Evolutionary conservation across 2,329 filamentous ascomycete genomes (phyloP), one percentile per base, ranked within the genome.

Genomic region (Talaromyces marneffei): DNA sequence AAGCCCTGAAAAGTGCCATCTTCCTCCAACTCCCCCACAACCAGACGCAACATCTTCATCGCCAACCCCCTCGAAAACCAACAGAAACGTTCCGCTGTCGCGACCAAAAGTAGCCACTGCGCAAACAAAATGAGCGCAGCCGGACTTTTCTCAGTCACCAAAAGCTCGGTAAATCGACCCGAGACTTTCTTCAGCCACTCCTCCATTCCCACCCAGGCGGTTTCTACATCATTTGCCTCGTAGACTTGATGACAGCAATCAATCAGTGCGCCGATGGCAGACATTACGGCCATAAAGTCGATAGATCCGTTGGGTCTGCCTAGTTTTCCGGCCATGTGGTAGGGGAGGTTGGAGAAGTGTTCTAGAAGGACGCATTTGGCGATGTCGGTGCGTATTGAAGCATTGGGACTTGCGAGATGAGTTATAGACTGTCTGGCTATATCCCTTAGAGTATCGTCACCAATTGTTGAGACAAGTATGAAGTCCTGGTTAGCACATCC

Each of bases 251-350:
- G 16, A 10, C 40, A 61, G 31, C 50, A 61, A 8, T 61, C 59
- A 14, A 46, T 37, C 9, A 61, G 29, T 29, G 40, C 16, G n/a
- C 31, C 8, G 12, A 61, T 48, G 12, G 59, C 59, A 7, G 50
- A 56, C 29, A 61, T 23, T n/a, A 46, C 27, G 4, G 52, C 59
- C 40, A 55, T 18, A 20, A 50, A 42, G 31, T 61, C 59, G n/a
- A 12, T 7, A n/a, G 29, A 8, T 9, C 6, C n/a, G 29, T 56
- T 23, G 29, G 59, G 59, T 56, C 33, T 61, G 6, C 52, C 52
- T n/a, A 61, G 23, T 61, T 39, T 46, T 23, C 25, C 33, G n/a
- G 59, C 52, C 59, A 61, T 56, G 16, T 33, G 59, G n/a, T 54
- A 50, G 31, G 59, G 59, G 2, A 61, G 52, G 16, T 20, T 39